Evolutionary conservation across 2,329 filamentous ascomycete genomes (phyloP).

Genomic region (Diaporthe longicolla): DNA sequence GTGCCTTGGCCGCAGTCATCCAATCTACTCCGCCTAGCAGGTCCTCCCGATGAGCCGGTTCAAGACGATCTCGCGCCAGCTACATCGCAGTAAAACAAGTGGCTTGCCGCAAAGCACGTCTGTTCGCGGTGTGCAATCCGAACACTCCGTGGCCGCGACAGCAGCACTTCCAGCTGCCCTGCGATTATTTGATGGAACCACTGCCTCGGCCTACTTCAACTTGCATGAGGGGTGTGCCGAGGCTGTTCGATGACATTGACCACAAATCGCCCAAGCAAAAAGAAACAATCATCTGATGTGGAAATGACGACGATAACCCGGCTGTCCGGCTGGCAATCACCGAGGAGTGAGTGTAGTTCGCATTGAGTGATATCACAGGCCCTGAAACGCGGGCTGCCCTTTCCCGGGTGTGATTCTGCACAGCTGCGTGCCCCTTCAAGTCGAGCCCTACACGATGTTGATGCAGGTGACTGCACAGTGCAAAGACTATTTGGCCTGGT

Average conservation of each 20-base stretch:
- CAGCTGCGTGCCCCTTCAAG: conserved; percentile 2
- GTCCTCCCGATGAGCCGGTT: conserved; percentile 19
- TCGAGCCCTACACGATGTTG: conserved; percentile 7
- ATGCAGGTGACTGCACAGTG: conserved; percentile 9
- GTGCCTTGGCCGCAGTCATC: conserved; percentile 7
- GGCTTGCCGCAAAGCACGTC: conserved; percentile 32
- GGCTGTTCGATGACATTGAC: conserved; percentile 14
- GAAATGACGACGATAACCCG: conserved; percentile 11
- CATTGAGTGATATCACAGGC: conserved; percentile 33
- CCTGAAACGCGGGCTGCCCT: conserved; percentile 37
- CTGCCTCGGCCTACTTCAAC: conserved; percentile 11
- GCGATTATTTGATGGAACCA: conserved; percentile 7
- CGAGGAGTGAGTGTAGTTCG: conserved; percentile 4
- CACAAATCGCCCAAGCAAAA: neutral
- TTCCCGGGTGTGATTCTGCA: conserved; percentile 32
- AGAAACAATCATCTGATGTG: conserved; percentile 32
- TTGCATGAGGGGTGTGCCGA: neutral
- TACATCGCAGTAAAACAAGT: conserved; percentile 34
- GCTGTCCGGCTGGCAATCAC: conserved; percentile 12
- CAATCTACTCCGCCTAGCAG: conserved; percentile 8
- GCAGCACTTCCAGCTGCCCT: neutral
- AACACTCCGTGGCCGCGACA: neutral
- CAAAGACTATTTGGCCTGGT: conserved; percentile 15
- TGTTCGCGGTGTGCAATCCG: conserved; percentile 20
- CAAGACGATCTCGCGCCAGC: conserved; percentile 24